Conservation (phyloP, 2,329 filamentous ascomycete genomes). For the Ophiocordyceps camponoti-saundersi region DNA sequence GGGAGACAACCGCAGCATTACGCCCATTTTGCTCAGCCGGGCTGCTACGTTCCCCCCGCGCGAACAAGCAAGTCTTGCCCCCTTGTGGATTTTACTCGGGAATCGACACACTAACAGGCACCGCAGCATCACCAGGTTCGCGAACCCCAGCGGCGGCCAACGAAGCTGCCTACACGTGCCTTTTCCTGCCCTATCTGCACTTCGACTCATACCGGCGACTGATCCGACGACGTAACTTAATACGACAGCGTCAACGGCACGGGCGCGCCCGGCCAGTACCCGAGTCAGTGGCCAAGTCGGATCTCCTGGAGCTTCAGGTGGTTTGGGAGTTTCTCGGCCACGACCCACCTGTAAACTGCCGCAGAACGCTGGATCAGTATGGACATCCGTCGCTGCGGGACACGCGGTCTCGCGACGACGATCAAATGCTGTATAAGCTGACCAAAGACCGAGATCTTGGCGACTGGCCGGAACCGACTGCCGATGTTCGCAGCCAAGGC, state of each 20-base stretch:
- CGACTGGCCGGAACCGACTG: constrained; percentile 6
- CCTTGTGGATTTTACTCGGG: not conserved
- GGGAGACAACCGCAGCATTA: constrained; percentile 32
- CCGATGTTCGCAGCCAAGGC: constrained; percentile 10
- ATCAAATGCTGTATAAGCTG: constrained; percentile 52
- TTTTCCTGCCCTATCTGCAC: constrained; percentile 43
- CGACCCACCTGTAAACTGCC: constrained; percentile 43
- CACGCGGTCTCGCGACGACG: constrained; percentile 42
- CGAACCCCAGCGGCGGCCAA: constrained; percentile 10
- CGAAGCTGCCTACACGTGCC: constrained; percentile 23
- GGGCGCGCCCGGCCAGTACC: constrained; percentile 40
- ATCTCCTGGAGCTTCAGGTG: constrained; percentile 39
- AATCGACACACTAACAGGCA: not conserved
- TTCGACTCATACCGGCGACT: constrained; percentile 46
- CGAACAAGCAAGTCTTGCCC: constrained; percentile 12
- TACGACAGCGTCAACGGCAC: constrained; percentile 32
- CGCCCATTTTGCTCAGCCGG: constrained; percentile 29
- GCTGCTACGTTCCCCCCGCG: constrained; percentile 26
- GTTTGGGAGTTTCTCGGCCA: constrained; percentile 46
- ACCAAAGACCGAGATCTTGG: constrained; percentile 28
- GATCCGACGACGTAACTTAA: constrained; percentile 35
- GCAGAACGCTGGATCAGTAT: constrained; percentile 46
- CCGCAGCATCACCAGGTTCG: constrained; percentile 19
- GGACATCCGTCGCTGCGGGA: constrained; percentile 44
- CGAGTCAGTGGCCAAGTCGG: constrained; percentile 30